Evolutionary conservation across 2,329 filamentous ascomycete species (phyloP).

Genomic region (Trichoderma citrinoviride): DNA sequence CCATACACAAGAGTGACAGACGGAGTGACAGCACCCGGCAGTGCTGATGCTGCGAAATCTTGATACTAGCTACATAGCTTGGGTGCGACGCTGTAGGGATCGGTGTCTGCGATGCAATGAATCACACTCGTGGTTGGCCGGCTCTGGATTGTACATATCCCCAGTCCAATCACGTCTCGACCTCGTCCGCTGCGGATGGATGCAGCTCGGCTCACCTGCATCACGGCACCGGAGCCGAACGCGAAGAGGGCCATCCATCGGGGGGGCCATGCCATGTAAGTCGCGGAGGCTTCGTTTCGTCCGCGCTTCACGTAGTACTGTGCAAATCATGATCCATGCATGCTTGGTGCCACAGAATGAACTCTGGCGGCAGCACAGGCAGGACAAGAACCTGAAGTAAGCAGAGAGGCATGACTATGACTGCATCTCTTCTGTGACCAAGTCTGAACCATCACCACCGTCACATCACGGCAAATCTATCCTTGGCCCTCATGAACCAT

Average conservation of each 20-base stretch:
- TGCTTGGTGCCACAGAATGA: too few relatives aligned
- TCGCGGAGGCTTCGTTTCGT: background rate
- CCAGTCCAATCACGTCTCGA: conserved; percentile 8
- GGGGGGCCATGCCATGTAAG: background rate
- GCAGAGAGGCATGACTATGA: too few relatives aligned
- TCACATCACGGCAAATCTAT: too few relatives aligned
- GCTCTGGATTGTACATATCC: background rate
- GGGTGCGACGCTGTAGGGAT: background rate
- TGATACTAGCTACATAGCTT: background rate
- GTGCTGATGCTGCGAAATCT: background rate
- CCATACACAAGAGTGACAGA: too few relatives aligned
- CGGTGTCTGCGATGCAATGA: background rate
- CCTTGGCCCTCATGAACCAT: too few relatives aligned
- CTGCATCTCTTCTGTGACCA: too few relatives aligned
- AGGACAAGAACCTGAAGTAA: too few relatives aligned
- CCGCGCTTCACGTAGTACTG: background rate
- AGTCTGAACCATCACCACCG: too few relatives aligned
- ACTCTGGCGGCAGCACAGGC: too few relatives aligned
- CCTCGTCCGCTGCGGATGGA: conserved; percentile 10
- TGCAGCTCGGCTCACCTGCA: conserved; percentile 20
- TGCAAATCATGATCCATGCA: too few relatives aligned
- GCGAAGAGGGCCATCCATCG: background rate
- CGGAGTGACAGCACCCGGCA: background rate
- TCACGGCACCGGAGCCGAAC: conserved; percentile 15
- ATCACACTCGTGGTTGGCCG: background rate